These are phyloP conservation scores for Salix udensis DNA, from an alignment of 345 rosid genomes.

Conservation along the genomic window DNA sequence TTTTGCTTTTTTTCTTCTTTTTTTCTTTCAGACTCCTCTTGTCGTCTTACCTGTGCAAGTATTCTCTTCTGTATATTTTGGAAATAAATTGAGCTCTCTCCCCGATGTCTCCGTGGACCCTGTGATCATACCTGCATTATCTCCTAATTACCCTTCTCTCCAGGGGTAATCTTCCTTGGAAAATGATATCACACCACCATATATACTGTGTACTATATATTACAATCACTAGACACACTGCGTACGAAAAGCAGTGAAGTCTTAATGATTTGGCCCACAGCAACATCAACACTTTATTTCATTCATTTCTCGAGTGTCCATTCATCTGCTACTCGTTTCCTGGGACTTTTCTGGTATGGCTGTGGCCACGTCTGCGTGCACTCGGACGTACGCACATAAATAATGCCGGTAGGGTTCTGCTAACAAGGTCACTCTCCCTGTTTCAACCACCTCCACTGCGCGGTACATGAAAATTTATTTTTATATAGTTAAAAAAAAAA, in stretches of 20 bases:
- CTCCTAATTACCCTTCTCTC: slow-evolving; percentile 16
- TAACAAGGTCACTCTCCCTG: no score
- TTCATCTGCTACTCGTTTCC: no score
- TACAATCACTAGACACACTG: not conserved
- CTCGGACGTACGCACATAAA: no score
- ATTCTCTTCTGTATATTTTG: not conserved
- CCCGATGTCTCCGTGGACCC: not conserved
- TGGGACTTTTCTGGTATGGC: no score
- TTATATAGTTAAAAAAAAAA: no score
- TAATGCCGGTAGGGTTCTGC: no score
- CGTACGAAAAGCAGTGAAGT: not conserved
- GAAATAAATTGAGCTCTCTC: no score
- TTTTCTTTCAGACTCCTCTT: slow-evolving; percentile 18
- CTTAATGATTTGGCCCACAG: not conserved
- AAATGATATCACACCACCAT: slow-evolving; percentile 34
- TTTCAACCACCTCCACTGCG: no score
- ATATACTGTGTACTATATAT: no score
- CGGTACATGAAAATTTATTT: no score
- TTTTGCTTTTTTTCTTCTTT: slow-evolving; percentile 28
- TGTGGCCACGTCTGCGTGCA: no score
- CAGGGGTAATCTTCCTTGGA: slow-evolving; percentile 47
- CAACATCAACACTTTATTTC: not conserved
- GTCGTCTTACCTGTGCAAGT: slow-evolving; percentile 14
- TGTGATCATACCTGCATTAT: slow-evolving; percentile 6
- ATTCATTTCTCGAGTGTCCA: no score